Percentiles rank a stretch among this genome's conserved stretches.
phyloP scores from a whole-genome alignment of 495 filamentous ascomycete genomes.

The Penicillium roqueforti region DNA sequence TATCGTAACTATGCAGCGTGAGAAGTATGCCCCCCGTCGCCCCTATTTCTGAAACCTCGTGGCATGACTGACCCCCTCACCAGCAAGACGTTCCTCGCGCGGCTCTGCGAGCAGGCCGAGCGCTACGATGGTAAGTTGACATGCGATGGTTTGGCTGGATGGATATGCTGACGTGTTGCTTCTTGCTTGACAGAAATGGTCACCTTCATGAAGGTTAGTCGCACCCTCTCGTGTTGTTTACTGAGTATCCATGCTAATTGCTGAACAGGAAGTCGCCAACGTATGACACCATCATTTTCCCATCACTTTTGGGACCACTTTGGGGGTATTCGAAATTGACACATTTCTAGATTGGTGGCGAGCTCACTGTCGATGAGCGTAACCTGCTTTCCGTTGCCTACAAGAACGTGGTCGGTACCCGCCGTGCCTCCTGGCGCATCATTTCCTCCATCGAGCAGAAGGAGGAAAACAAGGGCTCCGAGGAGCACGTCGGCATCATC shows the following conservation, averaged over 20 bases:
- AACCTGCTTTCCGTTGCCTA: slow-evolving; percentile 98
- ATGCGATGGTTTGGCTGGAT: neutral
- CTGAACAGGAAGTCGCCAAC: slow-evolving; percentile 86
- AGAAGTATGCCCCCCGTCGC: slow-evolving; percentile 57
- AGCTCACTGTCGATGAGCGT: slow-evolving; percentile 94
- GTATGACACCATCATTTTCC: slow-evolving; percentile 48
- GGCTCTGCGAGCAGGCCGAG: slow-evolving; percentile 99
- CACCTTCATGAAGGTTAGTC: slow-evolving; percentile 93
- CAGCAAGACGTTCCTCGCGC: slow-evolving; percentile 99
- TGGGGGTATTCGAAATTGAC: slow-evolving; percentile 23
- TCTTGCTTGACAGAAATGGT: slow-evolving; percentile 74
- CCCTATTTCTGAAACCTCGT: slow-evolving; percentile 14
- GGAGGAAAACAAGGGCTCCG: slow-evolving; percentile 98
- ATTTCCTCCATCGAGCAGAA: slow-evolving; percentile 99
- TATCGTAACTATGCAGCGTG: slow-evolving; percentile 57
- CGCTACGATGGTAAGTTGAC: slow-evolving; percentile 88
- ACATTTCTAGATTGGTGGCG: slow-evolving; percentile 69
- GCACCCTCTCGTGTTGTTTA: slow-evolving; percentile 11
- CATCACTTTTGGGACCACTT: neutral
- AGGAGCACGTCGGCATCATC: slow-evolving; percentile 94
- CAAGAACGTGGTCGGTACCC: slow-evolving; percentile 99
- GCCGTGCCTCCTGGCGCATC: slow-evolving; percentile 98
- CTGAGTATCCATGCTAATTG: slow-evolving; percentile 32
- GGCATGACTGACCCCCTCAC: slow-evolving; percentile 36
- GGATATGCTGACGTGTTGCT: slow-evolving; percentile 21